These are phyloP conservation scores for Claviceps fusiformis DNA, from an alignment of 2,329 filamentous ascomycete species.

Conservation along the genomic window DNA sequence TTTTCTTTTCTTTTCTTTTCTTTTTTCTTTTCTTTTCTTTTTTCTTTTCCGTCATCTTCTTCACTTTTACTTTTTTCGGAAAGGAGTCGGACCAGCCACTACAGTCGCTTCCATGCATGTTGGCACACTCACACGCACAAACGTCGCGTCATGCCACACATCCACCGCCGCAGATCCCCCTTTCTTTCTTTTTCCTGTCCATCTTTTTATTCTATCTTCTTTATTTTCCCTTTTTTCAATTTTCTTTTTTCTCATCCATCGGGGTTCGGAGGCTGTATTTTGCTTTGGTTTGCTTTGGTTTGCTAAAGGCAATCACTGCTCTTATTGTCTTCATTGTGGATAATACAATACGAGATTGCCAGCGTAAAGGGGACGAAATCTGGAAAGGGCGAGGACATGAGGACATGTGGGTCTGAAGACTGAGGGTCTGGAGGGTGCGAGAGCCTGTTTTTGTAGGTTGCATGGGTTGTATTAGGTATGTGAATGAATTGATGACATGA, in stretches of 20 bases:
- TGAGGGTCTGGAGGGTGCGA: no score
- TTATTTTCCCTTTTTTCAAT: neutral
- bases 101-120: no score
- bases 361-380: no score
- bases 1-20: neutral
- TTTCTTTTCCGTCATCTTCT: no score
- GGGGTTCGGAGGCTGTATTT: neutral
- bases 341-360: no score
- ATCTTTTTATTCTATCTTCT: neutral
- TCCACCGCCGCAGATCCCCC: neutral
- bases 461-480: neutral
- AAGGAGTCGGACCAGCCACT: neutral
- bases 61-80: neutral
- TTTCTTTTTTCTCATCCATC: neutral
- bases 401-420: no score
- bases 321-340: no score
- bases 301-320: no score
- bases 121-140: no score
- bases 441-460: neutral
- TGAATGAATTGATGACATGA: no score
- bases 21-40: neutral
- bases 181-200: neutral
- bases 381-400: no score
- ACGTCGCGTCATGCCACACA: neutral
- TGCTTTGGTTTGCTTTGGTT: neutral